Base-by-base conservation (phyloP, 192 early-diverging fungal species). In the Kappamyces sp. region DNA sequence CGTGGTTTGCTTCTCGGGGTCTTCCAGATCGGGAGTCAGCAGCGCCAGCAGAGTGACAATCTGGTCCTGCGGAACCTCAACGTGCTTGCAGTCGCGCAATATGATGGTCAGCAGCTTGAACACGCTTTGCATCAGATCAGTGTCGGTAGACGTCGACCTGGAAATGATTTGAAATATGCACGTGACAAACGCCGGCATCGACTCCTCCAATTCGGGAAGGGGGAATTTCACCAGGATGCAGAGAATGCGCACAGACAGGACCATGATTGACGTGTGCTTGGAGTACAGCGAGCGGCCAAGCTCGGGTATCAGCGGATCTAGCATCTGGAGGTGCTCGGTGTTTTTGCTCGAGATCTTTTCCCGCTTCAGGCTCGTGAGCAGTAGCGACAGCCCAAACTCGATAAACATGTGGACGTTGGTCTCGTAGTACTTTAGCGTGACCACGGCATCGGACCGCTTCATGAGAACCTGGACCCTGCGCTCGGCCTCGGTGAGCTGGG, bases 381-480 rank as follows among this genome's bases (percentile, higher is more conserved):
- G 76, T 7, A 98, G 73, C n/a, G 79, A 77, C 15, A 99, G 66
- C 0, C 95, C 95, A 80, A 99, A 98, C 51, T 89, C 81, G 46
- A 96, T 87, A 73, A 99, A 97, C 5, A 87, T 72, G 60, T 94
- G 85, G 3, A 88, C 89, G 54, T 99, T 97, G 3, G 82, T 81
- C 35, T 84, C 77, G 66, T 89, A 88, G 55, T 89, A 87, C 53
- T 89, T 88, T n/a, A 83, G 68, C 44, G 86, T 69, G 41, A 77
- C 78, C 4, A 64, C 39, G 3, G 75, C 69, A 35, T 85, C 78
- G 31, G 49, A 72, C 13, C 89, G 78, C 57, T 83, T 84, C 12
- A 86, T 74, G 48, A 90, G 76, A 15, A 97, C 92, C 0, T 79
- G 84, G 42, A 75, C 87, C 49, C 68, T 64, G 60, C 76, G 74